phyloP scores from a whole-genome alignment of 2,329 filamentous ascomycete species.

The Orbilia quercus region DNA sequence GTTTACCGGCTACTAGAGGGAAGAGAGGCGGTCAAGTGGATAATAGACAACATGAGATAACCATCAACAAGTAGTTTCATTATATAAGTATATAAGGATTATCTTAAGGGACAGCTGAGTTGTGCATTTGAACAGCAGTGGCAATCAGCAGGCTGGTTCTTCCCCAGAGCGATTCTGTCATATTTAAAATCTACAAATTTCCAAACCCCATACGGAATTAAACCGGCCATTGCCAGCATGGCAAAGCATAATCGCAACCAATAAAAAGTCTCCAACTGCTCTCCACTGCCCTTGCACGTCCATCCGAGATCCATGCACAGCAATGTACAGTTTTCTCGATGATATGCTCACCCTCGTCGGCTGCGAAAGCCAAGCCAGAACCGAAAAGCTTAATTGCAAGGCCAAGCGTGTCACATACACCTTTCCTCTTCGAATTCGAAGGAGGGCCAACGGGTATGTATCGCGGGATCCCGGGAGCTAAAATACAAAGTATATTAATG shows the following conservation, averaged over 20 bases:
- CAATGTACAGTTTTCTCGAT: background rate
- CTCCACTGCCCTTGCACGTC: too few relatives aligned
- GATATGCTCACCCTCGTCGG: background rate
- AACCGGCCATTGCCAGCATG: too few relatives aligned
- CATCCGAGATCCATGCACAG: conserved; percentile 22
- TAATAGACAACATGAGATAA: conserved; percentile 24
- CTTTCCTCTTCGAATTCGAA: background rate
- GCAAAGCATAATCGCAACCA: too few relatives aligned
- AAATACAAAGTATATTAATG: background rate
- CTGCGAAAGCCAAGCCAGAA: conserved; percentile 44
- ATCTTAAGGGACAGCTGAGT: too few relatives aligned
- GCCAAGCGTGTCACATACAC: conserved; percentile 20
- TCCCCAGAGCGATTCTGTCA: too few relatives aligned
- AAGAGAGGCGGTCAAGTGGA: conserved; percentile 12
- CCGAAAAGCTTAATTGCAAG: conserved; percentile 45
- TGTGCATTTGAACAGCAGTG: too few relatives aligned
- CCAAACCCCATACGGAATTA: too few relatives aligned
- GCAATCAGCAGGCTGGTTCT: too few relatives aligned
- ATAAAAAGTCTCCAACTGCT: too few relatives aligned
- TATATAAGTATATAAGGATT: too few relatives aligned
- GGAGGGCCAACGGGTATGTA: background rate
- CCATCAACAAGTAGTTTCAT: background rate
- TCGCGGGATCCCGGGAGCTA: conserved; percentile 5
- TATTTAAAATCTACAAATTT: too few relatives aligned
- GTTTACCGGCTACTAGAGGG: conserved; percentile 22